Conservation (phyloP, 331 rosid species). For the Saraca asoca region DNA sequence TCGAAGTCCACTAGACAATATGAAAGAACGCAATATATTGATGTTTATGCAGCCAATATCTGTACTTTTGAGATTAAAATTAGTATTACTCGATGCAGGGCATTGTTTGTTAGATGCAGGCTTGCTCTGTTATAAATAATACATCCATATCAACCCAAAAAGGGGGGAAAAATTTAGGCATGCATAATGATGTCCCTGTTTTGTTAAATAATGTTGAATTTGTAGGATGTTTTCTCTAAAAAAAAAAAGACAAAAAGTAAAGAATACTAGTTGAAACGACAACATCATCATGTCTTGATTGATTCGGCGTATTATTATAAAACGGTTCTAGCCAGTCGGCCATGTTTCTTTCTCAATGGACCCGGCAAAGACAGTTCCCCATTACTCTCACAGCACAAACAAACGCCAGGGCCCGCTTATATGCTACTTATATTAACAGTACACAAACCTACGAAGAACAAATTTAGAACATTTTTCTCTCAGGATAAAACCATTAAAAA, state of each 20-base stretch:
- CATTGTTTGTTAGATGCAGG: too few relatives aligned
- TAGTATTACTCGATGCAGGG: too few relatives aligned
- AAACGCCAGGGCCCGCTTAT: too few relatives aligned
- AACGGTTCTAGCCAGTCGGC: conserved; percentile 10
- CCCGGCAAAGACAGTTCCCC: background rate
- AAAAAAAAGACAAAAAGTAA: background rate
- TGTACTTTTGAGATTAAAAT: too few relatives aligned
- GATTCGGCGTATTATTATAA: conserved; percentile 34
- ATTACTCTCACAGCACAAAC: background rate
- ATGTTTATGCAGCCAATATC: too few relatives aligned
- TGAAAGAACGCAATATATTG: too few relatives aligned
- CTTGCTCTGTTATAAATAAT: too few relatives aligned
- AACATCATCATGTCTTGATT: conserved; percentile 23
- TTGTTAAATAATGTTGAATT: too few relatives aligned
- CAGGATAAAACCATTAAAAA: background rate
- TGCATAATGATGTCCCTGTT: too few relatives aligned
- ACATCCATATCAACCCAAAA: too few relatives aligned
- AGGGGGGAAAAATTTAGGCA: too few relatives aligned
- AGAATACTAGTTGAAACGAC: conserved; percentile 1
- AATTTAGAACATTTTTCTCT: conserved; percentile 27
- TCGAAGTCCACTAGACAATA: too few relatives aligned
- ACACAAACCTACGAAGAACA: conserved; percentile 11
- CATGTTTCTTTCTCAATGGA: background rate
- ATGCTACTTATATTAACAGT: background rate
- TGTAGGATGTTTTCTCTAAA: background rate